A percentile compares a stretch with the other conserved stretches of the same genome.
phyloP scores from a whole-genome alignment of 768 basidiomycete genomes.

The Leccinum arenicola region DNA sequence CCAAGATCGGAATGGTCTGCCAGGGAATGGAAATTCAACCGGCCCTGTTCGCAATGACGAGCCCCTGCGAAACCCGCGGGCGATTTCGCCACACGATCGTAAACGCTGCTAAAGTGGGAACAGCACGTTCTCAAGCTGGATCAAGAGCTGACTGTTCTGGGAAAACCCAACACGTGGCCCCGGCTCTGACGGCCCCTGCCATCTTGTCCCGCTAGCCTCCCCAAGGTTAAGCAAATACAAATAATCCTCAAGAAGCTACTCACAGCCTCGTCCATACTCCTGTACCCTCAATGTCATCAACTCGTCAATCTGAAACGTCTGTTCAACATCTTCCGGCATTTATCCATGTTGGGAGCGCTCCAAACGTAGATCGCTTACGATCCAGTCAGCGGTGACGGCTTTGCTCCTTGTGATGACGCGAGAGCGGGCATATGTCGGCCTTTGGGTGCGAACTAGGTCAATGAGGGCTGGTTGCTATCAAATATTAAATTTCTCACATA shows the following conservation, averaged over 20 bases:
- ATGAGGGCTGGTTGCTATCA: background rate
- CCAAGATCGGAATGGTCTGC: background rate
- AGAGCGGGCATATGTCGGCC: slow-evolving; percentile 12
- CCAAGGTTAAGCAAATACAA: slow-evolving; percentile 24
- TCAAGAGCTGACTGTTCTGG: slow-evolving; percentile 13
- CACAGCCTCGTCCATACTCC: slow-evolving; percentile 9
- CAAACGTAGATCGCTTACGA: background rate
- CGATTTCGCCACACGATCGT: slow-evolving; percentile 9
- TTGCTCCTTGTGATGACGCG: background rate
- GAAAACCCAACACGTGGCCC: slow-evolving; percentile 19
- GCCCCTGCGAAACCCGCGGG: slow-evolving; percentile 25
- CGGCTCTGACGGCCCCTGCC: background rate
- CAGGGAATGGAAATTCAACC: background rate
- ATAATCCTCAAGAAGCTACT: slow-evolving; percentile 12
- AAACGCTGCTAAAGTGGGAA: slow-evolving; percentile 12
- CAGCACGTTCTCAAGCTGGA: slow-evolving; percentile 16
- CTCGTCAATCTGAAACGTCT: background rate
- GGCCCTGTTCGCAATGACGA: slow-evolving; percentile 18
- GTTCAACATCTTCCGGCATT: background rate
- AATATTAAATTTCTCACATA: background rate
- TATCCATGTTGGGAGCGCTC: background rate
- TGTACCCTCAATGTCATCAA: background rate
- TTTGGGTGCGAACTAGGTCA: slow-evolving; percentile 5
- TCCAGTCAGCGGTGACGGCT: background rate
- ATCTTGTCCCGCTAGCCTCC: background rate